phyloP scores from a whole-genome alignment of 2,329 filamentous ascomycete genomes.

The Zopfia rhizophila region DNA sequence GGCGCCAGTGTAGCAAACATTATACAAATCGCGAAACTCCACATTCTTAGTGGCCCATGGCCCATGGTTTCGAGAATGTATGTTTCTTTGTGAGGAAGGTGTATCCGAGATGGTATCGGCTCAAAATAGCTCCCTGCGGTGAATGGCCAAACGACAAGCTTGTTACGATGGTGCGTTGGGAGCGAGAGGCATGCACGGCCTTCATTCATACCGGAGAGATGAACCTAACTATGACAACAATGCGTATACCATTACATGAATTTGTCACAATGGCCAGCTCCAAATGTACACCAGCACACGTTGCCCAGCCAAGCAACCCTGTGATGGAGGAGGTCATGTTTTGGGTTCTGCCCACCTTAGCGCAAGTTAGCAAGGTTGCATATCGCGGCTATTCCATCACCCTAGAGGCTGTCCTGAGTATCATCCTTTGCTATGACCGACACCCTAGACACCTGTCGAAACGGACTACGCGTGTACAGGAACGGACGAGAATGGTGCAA shows the following conservation, averaged over 20 bases:
- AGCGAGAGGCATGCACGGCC: conserved; percentile 49
- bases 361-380: no score
- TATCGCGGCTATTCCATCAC: no score
- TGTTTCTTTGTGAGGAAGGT: no score
- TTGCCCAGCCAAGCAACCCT: conserved; percentile 40
- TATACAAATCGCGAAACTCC: no score
- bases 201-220: conserved; percentile 50
- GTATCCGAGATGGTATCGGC: no score
- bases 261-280: conserved; percentile 51
- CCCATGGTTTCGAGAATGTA: no score
- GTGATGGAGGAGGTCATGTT: no score
- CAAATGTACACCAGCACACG: conserved; percentile 53
- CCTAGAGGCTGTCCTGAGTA: conserved; percentile 52
- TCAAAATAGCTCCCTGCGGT: no score
- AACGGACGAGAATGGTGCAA: conserved; percentile 28
- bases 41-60: no score
- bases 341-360: no score
- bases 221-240: conserved; percentile 51
- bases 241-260: conserved; percentile 53
- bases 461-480: conserved; percentile 24
- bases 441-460: conserved; percentile 17
- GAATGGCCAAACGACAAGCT: conserved; percentile 37
- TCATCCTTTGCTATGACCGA: conserved; percentile 33
- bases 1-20: no score
- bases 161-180: conserved; percentile 37